A percentile compares a stretch with the other conserved stretches of the same genome.
phyloP scores from a whole-genome alignment of 2,329 filamentous ascomycete genomes.

The Volutella citrinella region DNA sequence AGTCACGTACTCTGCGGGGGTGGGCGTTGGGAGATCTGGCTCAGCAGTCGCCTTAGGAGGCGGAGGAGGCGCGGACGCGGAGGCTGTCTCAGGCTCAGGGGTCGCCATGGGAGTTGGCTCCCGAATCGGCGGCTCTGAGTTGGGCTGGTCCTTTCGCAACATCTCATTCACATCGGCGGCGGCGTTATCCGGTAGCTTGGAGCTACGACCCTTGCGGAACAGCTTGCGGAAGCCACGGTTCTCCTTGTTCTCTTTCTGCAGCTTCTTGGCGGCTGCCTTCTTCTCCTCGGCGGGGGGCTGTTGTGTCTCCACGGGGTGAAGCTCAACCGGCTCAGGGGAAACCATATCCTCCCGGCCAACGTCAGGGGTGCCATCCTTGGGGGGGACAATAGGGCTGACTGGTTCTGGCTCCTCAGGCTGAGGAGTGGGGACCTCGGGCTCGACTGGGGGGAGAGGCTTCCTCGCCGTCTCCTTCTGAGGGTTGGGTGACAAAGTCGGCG shows the following conservation, averaged over 20 bases:
- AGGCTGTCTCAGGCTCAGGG: conserved; percentile 25
- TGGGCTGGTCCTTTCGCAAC: conserved; percentile 39
- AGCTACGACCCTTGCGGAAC: conserved; percentile 61
- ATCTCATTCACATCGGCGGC: conserved; percentile 49
- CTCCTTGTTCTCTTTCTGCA: conserved; percentile 51
- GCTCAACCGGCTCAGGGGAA: conserved; percentile 22
- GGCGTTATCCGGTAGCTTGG: conserved; percentile 54
- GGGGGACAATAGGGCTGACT: conserved; percentile 20
- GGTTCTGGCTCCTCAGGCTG: conserved; percentile 7
- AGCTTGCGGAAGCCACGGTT: conserved; percentile 59
- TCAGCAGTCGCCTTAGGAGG: conserved; percentile 10
- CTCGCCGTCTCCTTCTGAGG: conserved; percentile 6
- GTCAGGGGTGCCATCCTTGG: conserved; percentile 22
- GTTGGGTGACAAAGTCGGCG: not conserved
- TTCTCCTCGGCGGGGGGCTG: conserved; percentile 39
- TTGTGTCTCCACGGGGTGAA: conserved; percentile 1
- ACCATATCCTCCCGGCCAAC: conserved; percentile 18
- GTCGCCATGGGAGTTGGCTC: conserved; percentile 25
- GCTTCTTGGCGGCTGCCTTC: conserved; percentile 46
- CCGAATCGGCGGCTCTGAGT: conserved; percentile 21
- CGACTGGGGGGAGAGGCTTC: conserved; percentile 9
- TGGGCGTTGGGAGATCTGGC: conserved; percentile 14
- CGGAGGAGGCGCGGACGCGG: conserved; percentile 20
- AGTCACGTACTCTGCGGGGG: conserved; percentile 18
- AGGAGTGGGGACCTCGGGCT: conserved; percentile 5